phyloP scores from a whole-genome alignment of 441 rosid genomes.

The Monsonia emarginata region DNA sequence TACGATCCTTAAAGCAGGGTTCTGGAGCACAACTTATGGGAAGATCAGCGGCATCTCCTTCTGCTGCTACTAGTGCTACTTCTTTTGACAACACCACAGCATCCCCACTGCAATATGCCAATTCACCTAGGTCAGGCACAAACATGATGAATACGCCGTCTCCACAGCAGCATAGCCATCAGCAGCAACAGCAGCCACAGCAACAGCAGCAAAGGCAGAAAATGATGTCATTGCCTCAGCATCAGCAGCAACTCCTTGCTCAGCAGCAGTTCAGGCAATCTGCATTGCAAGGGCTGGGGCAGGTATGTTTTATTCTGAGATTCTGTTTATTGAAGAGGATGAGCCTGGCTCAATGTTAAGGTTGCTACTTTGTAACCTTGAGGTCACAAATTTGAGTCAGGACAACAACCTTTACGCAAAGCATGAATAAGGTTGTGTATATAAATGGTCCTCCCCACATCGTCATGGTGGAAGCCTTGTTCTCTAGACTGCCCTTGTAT shows the following conservation, averaged over 20 bases:
- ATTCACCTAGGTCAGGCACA: constrained; percentile 79
- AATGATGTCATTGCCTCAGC: constrained; percentile 64
- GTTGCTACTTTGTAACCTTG: neutral
- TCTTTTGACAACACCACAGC: constrained; percentile 66
- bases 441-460: neutral
- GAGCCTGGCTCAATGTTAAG: neutral
- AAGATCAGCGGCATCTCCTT: constrained; percentile 87
- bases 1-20: constrained; percentile 30
- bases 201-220: constrained; percentile 64
- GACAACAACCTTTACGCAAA: neutral
- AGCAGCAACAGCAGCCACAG: constrained; percentile 44
- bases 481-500: neutral
- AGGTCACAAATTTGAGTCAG: neutral
- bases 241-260: constrained; percentile 72
- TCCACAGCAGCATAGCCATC: constrained; percentile 70
- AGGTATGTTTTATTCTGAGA: constrained; percentile 33
- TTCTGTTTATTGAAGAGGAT: constrained; percentile 1
- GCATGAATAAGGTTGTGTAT: neutral
- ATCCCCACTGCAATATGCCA: constrained; percentile 81
- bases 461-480: neutral
- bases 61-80: constrained; percentile 41
- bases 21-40: constrained; percentile 64
- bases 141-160: constrained; percentile 74
- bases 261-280: constrained; percentile 81
- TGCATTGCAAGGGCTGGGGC: constrained; percentile 67